These are phyloP conservation scores for Cephalotrichum gorgonifer DNA, from an alignment of 2,329 filamentous ascomycete species.

Conservation along the genomic window DNA sequence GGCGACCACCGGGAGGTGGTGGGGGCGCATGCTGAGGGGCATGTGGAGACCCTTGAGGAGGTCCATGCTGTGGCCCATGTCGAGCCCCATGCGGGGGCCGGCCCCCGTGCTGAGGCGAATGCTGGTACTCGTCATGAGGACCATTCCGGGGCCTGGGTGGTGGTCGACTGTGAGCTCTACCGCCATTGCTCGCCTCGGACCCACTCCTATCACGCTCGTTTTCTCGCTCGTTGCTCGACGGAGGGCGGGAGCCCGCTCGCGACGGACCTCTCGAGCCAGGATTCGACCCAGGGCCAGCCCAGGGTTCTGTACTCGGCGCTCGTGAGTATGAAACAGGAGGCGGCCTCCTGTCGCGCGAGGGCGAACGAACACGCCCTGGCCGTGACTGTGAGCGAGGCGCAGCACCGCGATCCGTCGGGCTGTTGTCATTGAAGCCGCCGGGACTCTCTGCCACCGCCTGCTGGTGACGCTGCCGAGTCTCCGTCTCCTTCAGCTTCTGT, in stretches of 20 bases:
- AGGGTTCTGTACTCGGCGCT: conserved; percentile 30
- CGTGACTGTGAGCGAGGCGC: too few relatives aligned
- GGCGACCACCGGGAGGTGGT: conserved; percentile 10
- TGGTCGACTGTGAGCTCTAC: conserved; percentile 27
- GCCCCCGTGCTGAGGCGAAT: conserved; percentile 14
- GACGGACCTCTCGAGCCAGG: conserved; percentile 16
- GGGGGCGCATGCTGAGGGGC: conserved; percentile 13
- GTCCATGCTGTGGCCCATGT: conserved; percentile 24
- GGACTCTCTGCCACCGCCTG: conserved; percentile 9
- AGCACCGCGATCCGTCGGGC: not conserved
- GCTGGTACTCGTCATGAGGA: conserved; percentile 24
- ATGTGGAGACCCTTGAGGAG: conserved; percentile 21
- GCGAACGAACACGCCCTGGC: conserved; percentile 18
- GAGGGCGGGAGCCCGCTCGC: conserved; percentile 15
- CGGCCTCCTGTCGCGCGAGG: conserved; percentile 32
- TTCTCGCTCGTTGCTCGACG: conserved; percentile 31
- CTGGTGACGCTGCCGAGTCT: conserved; percentile 32
- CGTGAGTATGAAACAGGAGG: conserved; percentile 32
- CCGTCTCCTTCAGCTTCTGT: conserved; percentile 44
- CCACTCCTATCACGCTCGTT: conserved; percentile 43
- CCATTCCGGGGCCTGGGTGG: conserved; percentile 23
- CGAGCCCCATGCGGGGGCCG: conserved; percentile 21
- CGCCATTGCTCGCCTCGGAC: conserved; percentile 41
- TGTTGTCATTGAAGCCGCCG: not conserved
- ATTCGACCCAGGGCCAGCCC: conserved; percentile 10